These are phyloP conservation scores for Phytophthora pisi DNA, from an alignment of 352 stramenopile genomes.

Conservation along the genomic window DNA sequence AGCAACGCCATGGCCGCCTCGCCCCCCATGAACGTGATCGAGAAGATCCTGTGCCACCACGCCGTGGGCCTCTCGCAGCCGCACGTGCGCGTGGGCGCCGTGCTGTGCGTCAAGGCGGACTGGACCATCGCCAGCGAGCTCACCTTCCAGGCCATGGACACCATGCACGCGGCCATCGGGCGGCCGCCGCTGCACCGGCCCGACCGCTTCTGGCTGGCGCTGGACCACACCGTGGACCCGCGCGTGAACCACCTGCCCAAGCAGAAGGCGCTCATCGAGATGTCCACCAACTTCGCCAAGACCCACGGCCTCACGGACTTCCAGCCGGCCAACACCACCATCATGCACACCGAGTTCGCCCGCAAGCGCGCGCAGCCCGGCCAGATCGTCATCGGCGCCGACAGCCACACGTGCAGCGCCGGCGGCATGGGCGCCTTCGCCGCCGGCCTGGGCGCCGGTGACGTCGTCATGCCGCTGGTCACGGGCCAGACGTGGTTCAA, in stretches of 20 bases:
- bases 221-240: conserved; percentile 85
- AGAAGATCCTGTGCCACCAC: conserved; percentile 80
- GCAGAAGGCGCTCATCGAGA: conserved; percentile 81
- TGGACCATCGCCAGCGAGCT: conserved; percentile 84
- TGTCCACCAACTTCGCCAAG: conserved; percentile 78
- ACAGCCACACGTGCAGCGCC: conserved; percentile 78
- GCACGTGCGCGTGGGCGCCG: conserved; percentile 66
- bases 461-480: conserved; percentile 85
- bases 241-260: conserved; percentile 81
- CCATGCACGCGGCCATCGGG: conserved; percentile 77
- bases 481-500: conserved; percentile 89
- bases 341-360: conserved; percentile 88
- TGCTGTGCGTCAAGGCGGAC: conserved; percentile 79
- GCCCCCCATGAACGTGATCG: conserved; percentile 82
- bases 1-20: conserved; percentile 44
- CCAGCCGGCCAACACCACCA: conserved; percentile 83
- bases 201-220: conserved; percentile 84
- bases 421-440: conserved; percentile 82
- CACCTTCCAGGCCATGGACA: conserved; percentile 87
- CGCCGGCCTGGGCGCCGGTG: conserved; percentile 67
- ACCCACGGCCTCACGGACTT: conserved; percentile 79
- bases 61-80: conserved; percentile 44
- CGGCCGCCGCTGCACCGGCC: conserved; percentile 71
- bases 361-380: conserved; percentile 80
- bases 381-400: conserved; percentile 85